Base-by-base conservation (phyloP, 228 moss, liverwort and hornwort species). In the Sphagnum fallax region DNA sequence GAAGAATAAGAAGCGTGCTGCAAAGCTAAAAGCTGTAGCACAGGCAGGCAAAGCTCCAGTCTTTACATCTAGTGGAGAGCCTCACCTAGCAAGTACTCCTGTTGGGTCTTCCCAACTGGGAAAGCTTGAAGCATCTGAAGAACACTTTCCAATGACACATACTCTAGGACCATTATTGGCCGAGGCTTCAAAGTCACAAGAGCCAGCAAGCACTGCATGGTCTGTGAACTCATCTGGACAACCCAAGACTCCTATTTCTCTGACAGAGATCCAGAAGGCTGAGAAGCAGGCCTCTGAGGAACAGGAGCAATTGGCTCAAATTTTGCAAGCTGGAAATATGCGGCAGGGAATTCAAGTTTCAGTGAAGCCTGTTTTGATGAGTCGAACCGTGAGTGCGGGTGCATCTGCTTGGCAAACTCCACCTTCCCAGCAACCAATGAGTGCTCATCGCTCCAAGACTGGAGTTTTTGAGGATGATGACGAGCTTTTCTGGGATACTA, bases 401-500 rank as follows among this genome's bases (percentile, higher is more conserved):
- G 81, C 89, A 75, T 88, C 84, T 63, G 98, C 93, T 66, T 98
- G 98, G 98, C 93, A 93, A 74, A 91, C 91, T 65, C 55, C 55
- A 55, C 12, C 55, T 8, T 80, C 74, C 6, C 87, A 82, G 73
- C 83, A 79, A 83, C 66, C 77, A 58, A 85, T 81, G 79, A 70
- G 74, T 51, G 52, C 65, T 59, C 47, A 81, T 68, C 89, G 93
- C 65, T 81, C 91, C 5, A 98, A 93, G 90, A 91, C 94, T 52
- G 98, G 93, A 73, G 93, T 91, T 60, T 91, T 91, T 83, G 93
- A 90, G 75, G 98, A 98, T 67, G 98, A 93, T 65, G 98, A 98
- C 71, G 98, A 98, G 68, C 80, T 93, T 67, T 98, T 98, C 76
- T 98, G 98, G 98, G 98, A 98, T 82, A 93, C 93, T 73, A 76